A percentile compares a stretch with the other conserved stretches of the same genome.
These are phyloP conservation scores for Russula olivacea DNA, from an alignment of 768 basidiomycete species.

Conservation along the genomic window DNA sequence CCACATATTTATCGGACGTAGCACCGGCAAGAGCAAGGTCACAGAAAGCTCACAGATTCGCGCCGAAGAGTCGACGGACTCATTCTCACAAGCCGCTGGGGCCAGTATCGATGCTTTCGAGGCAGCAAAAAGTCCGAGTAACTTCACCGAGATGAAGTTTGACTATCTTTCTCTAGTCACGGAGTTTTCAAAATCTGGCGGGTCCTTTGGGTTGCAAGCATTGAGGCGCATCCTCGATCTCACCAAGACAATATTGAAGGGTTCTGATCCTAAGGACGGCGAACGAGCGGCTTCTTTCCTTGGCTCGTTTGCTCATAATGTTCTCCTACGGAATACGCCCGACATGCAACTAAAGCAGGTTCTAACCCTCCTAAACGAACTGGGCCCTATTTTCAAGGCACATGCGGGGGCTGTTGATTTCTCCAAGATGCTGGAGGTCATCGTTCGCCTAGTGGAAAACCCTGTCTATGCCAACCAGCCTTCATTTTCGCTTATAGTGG, in stretches of 20 bases:
- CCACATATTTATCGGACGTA: conserved; percentile 44
- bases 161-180: conserved; percentile 57
- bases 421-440: conserved; percentile 48
- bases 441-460: conserved; percentile 42
- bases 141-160: conserved; percentile 51
- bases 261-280: conserved; percentile 37
- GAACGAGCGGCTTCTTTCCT: conserved; percentile 48
- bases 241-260: conserved; percentile 50
- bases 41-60: conserved; percentile 33
- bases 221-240: conserved; percentile 49
- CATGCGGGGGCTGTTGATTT: conserved; percentile 50
- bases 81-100: conserved; percentile 27
- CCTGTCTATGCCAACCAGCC: conserved; percentile 48
- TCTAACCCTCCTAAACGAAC: conserved; percentile 45
- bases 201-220: conserved; percentile 36
- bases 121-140: conserved; percentile 46
- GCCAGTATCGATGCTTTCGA: conserved; percentile 34
- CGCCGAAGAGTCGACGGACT: conserved; percentile 27
- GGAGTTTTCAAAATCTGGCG: conserved; percentile 47
- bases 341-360: conserved; percentile 40
- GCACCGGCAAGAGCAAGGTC: conserved; percentile 40
- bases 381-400: conserved; percentile 50
- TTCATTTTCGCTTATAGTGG: conserved; percentile 40
- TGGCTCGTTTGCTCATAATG: conserved; percentile 43
- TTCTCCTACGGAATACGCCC: conserved; percentile 42